A percentile compares a stretch with the other conserved stretches of the same genome.
These are phyloP conservation scores for Nitzschia sp. DNA, from an alignment of 108 stramenopile genomes.

Conservation along the genomic window DNA sequence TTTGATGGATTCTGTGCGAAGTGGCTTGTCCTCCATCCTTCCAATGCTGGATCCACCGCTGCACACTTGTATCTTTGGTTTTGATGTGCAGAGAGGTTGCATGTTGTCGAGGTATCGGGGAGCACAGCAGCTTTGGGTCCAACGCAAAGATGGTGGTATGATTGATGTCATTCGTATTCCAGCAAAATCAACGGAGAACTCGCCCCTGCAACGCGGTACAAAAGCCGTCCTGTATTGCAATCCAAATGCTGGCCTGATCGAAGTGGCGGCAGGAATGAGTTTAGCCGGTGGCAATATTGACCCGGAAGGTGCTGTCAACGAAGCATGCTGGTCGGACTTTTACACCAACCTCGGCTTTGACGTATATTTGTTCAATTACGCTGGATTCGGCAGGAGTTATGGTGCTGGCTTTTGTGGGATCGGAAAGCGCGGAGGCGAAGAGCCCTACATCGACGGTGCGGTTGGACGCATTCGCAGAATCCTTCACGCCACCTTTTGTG, in stretches of 20 bases:
- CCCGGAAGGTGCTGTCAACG: conserved; percentile 33
- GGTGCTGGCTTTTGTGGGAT: conserved; percentile 38
- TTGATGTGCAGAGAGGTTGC: conserved; percentile 81
- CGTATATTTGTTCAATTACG: conserved; percentile 88
- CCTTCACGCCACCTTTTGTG: conserved; percentile 45
- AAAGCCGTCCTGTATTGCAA: conserved; percentile 89
- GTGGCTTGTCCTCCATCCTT: conserved; percentile 40
- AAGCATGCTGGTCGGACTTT: conserved; percentile 75
- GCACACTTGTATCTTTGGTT: conserved; percentile 78
- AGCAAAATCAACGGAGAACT: conserved; percentile 21
- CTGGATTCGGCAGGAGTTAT: conserved; percentile 82
- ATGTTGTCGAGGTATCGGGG: conserved; percentile 73
- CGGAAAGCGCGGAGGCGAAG: conserved; percentile 14
- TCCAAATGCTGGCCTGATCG: conserved; percentile 86
- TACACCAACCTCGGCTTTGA: conserved; percentile 78
- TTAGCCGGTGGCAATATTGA: conserved; percentile 77
- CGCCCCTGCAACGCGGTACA: conserved; percentile 23
- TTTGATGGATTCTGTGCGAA: conserved; percentile 34
- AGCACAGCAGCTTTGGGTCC: conserved; percentile 83
- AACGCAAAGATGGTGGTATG: conserved; percentile 48
- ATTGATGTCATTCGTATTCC: conserved; percentile 83
- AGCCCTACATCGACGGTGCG: conserved; percentile 45
- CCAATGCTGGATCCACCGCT: conserved; percentile 84
- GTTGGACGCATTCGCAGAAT: conserved; percentile 53
- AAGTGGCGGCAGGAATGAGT: conserved; percentile 85